Percentiles rank a stretch among this genome's conserved stretches.
phyloP scores from a whole-genome alignment of 371 early-diverging fungal species.

The Rhizomucor miehei region DNA sequence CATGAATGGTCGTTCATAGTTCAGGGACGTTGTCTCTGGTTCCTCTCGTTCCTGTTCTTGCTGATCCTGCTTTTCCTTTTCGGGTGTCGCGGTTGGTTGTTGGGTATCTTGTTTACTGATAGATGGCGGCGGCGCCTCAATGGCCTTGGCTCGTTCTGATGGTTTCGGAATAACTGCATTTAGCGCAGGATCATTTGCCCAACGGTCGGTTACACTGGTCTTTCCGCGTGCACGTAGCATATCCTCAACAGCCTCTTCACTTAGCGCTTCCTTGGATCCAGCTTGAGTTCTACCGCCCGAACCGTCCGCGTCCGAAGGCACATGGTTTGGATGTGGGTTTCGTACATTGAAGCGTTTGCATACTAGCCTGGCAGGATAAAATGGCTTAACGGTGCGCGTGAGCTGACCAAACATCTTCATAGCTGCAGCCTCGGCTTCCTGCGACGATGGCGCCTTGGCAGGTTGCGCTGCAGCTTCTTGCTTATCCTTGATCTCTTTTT shows the following conservation, averaged over 20 bases:
- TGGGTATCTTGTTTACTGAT: background rate
- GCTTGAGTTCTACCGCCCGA: conserved; percentile 32
- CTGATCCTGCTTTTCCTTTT: conserved; percentile 10
- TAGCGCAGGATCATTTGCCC: conserved; percentile 31
- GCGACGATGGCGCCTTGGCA: conserved; percentile 16
- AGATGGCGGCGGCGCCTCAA: background rate
- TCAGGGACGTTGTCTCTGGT: conserved; percentile 59
- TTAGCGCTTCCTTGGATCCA: conserved; percentile 48
- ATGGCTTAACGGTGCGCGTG: conserved; percentile 63
- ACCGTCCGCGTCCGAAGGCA: conserved; percentile 18
- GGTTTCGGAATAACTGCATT: conserved; percentile 43
- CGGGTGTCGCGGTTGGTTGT: conserved; percentile 1
- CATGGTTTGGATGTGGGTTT: conserved; percentile 68
- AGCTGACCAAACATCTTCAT: conserved; percentile 75
- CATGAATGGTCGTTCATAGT: conserved; percentile 71
- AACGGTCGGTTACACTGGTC: conserved; percentile 3
- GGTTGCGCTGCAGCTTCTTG: conserved; percentile 5
- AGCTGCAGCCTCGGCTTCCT: conserved; percentile 64
- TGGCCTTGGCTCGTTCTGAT: conserved; percentile 21
- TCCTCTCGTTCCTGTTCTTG: conserved; percentile 32
- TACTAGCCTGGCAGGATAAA: conserved; percentile 67
- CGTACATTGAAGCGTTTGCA: conserved; percentile 85
- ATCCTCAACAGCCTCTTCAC: conserved; percentile 56
- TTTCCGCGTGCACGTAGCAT: conserved; percentile 37
- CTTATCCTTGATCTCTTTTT: conserved; percentile 31